Evolutionary conservation across 2,329 filamentous ascomycete genomes (phyloP), one percentile per base, ranked within the genome.

Genomic region (Teratosphaeria gauchensis): DNA sequence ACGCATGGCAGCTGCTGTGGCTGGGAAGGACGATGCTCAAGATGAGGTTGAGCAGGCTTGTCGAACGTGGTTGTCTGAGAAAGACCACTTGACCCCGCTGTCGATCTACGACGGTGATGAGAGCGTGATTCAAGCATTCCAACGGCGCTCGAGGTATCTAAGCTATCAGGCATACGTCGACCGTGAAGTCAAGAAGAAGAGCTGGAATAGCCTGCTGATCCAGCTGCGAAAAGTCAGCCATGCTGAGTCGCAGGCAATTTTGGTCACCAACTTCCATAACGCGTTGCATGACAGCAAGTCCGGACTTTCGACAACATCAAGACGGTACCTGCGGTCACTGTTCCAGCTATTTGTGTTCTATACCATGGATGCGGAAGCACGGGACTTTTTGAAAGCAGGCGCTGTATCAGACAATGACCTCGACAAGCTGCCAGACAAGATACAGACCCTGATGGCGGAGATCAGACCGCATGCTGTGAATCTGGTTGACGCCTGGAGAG

Each of bases 391-490:
- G 14, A 74, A 76, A 58, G 74, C 75, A 9, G 70, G 69, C 11
- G 75, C 78, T 1, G 71, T 78, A 9, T 69, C 72, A 2, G 69
- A 73, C n/a, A 65, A 70, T 1, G 72, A 75, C 7, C 66, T 82
- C 14, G 71, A 78, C 56, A 48, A 57, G 4, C 64, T 82, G 1
- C 73, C 75, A 0, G 66, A 72, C 4, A 65, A 66, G 1, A 73
- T 82, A 2, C 72, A 79, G 56, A 69, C 75, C 0, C 64, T 80
- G 11, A 81, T 82, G 79, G 63, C 71, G 1, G 65, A 73, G 33
- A 72, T 81, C 24, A 68, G 79, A 19, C 79, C 79, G 1, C 79
- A 82, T 65, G 79, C 79, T 0, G 78, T 82, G 1, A 73, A 74
- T 24, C 63, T 82, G 8, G 79, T 82, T 7, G 79, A 82, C 64